phyloP scores from a whole-genome alignment of 2,329 filamentous ascomycete species.

The Nemania sp. region DNA sequence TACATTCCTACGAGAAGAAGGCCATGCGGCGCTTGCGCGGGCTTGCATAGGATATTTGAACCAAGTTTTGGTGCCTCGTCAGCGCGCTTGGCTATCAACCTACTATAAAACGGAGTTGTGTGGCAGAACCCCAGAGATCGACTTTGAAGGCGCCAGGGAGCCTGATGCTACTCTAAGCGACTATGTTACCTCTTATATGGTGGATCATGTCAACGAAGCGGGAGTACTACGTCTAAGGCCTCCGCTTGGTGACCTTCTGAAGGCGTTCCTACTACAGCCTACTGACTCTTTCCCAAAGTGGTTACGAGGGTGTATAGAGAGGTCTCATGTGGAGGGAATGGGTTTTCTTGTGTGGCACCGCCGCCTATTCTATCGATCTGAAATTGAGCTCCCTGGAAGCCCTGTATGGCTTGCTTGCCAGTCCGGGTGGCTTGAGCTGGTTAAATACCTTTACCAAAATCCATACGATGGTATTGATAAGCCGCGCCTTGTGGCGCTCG shows the following conservation, averaged over 20 bases:
- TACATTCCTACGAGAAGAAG: constrained; percentile 1
- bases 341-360: neutral
- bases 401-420: constrained; percentile 19
- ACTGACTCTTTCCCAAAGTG: neutral
- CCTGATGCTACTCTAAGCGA: neutral
- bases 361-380: neutral
- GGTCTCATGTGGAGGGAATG: neutral
- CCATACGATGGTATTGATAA: neutral
- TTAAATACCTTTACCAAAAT: constrained; percentile 22
- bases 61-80: neutral
- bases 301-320: neutral
- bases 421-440: constrained; percentile 11
- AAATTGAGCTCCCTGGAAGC: neutral
- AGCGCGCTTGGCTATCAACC: neutral
- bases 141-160: neutral
- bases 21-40: constrained; percentile 9
- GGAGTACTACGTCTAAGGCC: neutral
- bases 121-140: too few species aligned
- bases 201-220: constrained; percentile 11
- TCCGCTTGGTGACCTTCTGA: constrained; percentile 3
- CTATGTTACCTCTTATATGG: neutral
- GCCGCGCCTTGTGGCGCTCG: neutral
- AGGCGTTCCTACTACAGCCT: constrained; percentile 15
- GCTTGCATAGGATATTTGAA: constrained; percentile 6
- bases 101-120: too few species aligned